Evolutionary conservation across 805 yeast species (phyloP).

Genomic region (Candida glaebosa): DNA sequence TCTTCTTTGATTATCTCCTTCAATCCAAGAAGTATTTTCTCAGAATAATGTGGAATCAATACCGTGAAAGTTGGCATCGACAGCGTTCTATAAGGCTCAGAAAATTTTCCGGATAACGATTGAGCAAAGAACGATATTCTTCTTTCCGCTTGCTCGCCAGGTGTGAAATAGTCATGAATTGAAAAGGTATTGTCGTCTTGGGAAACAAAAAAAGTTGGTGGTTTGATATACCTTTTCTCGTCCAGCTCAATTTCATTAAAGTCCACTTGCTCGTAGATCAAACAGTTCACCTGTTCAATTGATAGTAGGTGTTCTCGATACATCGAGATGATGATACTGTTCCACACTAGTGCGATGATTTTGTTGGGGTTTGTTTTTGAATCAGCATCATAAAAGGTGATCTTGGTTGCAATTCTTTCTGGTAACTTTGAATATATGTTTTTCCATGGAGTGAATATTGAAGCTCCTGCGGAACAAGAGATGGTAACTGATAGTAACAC

Average conservation of each 20-base stretch:
- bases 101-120: slow-evolving; percentile 45
- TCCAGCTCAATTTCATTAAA: slow-evolving; percentile 19
- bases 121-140: slow-evolving; percentile 54
- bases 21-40: slow-evolving; percentile 42
- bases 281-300: slow-evolving; percentile 36
- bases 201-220: slow-evolving; percentile 46
- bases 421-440: slow-evolving; percentile 33
- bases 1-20: slow-evolving; percentile 47
- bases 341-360: slow-evolving; percentile 27
- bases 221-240: slow-evolving; percentile 20
- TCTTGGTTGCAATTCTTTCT: slow-evolving; percentile 28
- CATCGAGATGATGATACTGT: slow-evolving; percentile 24
- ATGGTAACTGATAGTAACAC: slow-evolving; percentile 30
- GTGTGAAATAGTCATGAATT: slow-evolving; percentile 37
- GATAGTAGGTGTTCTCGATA: slow-evolving; percentile 39
- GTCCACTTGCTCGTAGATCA: slow-evolving; percentile 24
- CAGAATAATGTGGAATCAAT: slow-evolving; percentile 50
- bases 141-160: slow-evolving; percentile 49
- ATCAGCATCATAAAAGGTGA: slow-evolving; percentile 13
- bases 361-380: slow-evolving; percentile 7
- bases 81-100: slow-evolving; percentile 45
- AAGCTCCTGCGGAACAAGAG: slow-evolving; percentile 28
- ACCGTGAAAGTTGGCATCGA: slow-evolving; percentile 52
- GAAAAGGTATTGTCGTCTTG: slow-evolving; percentile 44
- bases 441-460: slow-evolving; percentile 38